Evolutionary conservation across 306 rosid genomes (phyloP).

Genomic region (Quercus rubra): DNA sequence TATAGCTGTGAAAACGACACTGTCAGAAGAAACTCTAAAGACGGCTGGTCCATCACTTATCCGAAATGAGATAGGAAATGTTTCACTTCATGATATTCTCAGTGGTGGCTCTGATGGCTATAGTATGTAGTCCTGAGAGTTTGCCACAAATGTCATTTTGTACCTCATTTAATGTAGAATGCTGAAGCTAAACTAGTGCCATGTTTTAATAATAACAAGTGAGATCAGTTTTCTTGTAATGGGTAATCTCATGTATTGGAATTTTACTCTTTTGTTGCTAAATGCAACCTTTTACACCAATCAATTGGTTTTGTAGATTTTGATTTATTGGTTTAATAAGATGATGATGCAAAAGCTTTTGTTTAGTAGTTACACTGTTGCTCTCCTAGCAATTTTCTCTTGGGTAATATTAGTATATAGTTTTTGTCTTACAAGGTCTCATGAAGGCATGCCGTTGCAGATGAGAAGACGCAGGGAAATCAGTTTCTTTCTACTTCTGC

Average conservation of each 20-base stretch:
- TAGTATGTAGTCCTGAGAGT: slow-evolving; percentile 85
- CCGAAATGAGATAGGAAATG: slow-evolving; percentile 76
- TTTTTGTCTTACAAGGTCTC: slow-evolving; percentile 44
- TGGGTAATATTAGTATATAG: slow-evolving; percentile 21
- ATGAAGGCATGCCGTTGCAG: slow-evolving; percentile 73
- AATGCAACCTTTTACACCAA: slow-evolving; percentile 23
- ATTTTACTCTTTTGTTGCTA: slow-evolving; percentile 23
- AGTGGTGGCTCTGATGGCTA: slow-evolving; percentile 73
- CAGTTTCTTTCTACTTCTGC: slow-evolving; percentile 35
- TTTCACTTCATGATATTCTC: slow-evolving; percentile 88
- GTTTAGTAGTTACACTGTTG: slow-evolving; percentile 5
- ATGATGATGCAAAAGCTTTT: slow-evolving; percentile 11
- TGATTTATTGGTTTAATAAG: slow-evolving; percentile 8
- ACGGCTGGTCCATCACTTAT: slow-evolving; percentile 71
- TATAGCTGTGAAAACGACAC: slow-evolving; percentile 85
- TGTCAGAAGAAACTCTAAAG: slow-evolving; percentile 66
- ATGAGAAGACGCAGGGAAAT: slow-evolving; percentile 65
- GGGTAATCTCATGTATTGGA: slow-evolving; percentile 33
- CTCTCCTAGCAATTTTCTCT: slow-evolving; percentile 23
- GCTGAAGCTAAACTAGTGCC: slow-evolving; percentile 39
- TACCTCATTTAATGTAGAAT: slow-evolving; percentile 46
- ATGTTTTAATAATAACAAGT: slow-evolving; percentile 30
- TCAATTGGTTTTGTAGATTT: background rate
- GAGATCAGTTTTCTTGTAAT: slow-evolving; percentile 21
- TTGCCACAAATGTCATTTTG: slow-evolving; percentile 52